These are phyloP conservation scores for Kodamaea restingae DNA, from an alignment of 805 yeast genomes.

Conservation along the genomic window DNA sequence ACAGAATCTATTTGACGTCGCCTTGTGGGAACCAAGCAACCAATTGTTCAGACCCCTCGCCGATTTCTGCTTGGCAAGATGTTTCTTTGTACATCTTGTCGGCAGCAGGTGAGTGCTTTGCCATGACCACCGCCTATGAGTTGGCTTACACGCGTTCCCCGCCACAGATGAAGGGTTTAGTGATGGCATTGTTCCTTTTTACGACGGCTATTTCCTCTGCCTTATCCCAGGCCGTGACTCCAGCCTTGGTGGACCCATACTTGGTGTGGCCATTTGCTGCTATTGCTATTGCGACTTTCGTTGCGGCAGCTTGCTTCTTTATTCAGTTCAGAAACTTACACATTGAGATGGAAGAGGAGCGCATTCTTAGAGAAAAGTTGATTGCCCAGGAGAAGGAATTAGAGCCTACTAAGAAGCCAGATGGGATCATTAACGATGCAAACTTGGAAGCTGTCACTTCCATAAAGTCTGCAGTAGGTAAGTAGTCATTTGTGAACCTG, in stretches of 20 bases:
- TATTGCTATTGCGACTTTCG: conserved; percentile 33
- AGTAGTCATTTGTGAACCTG: conserved; percentile 9
- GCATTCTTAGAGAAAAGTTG: conserved; percentile 22
- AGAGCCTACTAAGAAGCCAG: background rate
- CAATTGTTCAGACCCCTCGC: conserved; percentile 27
- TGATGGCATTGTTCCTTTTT: conserved; percentile 42
- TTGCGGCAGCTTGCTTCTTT: conserved; percentile 30
- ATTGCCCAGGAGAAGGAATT: conserved; percentile 1
- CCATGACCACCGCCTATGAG: conserved; percentile 49
- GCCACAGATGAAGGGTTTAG: conserved; percentile 47
- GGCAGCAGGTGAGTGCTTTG: conserved; percentile 53
- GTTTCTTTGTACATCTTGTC: conserved; percentile 34
- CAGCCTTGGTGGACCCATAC: conserved; percentile 39
- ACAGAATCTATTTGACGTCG: conserved; percentile 42
- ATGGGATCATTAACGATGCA: conserved; percentile 14
- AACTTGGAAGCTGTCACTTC: conserved; percentile 28
- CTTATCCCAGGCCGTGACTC: conserved; percentile 38
- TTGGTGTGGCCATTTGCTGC: conserved; percentile 43
- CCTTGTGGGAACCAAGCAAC: conserved; percentile 51
- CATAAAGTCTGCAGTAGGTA: conserved; percentile 27
- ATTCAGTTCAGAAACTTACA: conserved; percentile 39
- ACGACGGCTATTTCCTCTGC: conserved; percentile 49
- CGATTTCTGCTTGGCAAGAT: conserved; percentile 30
- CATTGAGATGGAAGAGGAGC: conserved; percentile 36
- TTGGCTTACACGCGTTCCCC: conserved; percentile 53